Base-by-base conservation (phyloP, 768 basidiomycete species). In the Calvatia gigantea region DNA sequence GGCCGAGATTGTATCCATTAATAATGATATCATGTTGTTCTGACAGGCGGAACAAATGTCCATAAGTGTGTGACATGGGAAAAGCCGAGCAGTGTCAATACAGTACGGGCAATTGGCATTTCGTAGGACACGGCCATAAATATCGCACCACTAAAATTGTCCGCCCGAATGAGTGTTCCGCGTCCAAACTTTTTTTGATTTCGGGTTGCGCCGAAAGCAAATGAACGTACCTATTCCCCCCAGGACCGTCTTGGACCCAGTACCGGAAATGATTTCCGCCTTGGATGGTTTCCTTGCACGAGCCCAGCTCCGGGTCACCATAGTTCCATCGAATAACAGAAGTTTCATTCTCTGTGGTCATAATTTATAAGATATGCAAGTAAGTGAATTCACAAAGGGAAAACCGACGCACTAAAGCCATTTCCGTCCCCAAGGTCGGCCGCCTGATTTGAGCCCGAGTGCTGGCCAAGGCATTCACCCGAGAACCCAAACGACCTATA, bases 201-300 rank as follows among this genome's bases (percentile, higher is more conserved):
- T n/a, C n/a, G n/a, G n/a, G n/a, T n/a, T 6, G 23, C 49, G 45
- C 28, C 37, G 44, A 37, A 48, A 7, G 12, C 14, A 44, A 3
- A 29, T 9, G 14, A 28, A 64, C 78, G 42, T 50, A 83, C 85
- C 79, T 87, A 62, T 91, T 75, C 5, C 74, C 85, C 2, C 67
- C 27, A 11, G 71, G 58, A 0, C 91, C 92, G 56, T 90, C 78
- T 71, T 95, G 94, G 4, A 77, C 69, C 93, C 92, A 95, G 68
- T 94, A 95, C 37, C 94, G 82, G 65, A 94, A 83, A 65, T 97
- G 94, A 64, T 89, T 81, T 5, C 94, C 94, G 1, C 94, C 94
- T 61, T 89, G 65, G 38, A 95, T 79, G 2, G 91, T 89, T 70
- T 97, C 94, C 61, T 80, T 73, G 70, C 94, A 96, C 1, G 93